Evolutionary conservation across 23 red algal species (phyloP), one percentile per base, ranked within the genome.

Genomic region (Gracilaria domingensis): DNA sequence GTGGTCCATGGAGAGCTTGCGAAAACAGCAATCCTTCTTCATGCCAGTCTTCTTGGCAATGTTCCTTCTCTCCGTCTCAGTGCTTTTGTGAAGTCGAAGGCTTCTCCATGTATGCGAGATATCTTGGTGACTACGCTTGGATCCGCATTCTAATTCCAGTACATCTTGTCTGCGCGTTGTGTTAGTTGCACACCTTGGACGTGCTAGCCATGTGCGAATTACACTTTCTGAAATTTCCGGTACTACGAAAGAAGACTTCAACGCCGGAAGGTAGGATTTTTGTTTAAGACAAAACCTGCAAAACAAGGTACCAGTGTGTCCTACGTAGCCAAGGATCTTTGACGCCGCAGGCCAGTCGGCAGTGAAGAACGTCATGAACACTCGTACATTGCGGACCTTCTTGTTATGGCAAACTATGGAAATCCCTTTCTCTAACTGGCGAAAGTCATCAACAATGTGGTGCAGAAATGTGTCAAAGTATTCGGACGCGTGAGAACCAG

Each of bases 321-420:
- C 76, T 23, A 59, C 13, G 23, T 58, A 80, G 8, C 76, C 76
- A 33, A 80, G 39, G 8, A 80, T 35, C 39, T 80, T 80, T 24
- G 42, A 80, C 4, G 49, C 76, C 0, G 76, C 76, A 58, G 76
- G 76, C 76, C 76, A 80, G 48, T 80, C 76, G 4, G 42, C 47
- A 2, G 76, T 58, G 32, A 80, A 54, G 21, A 23, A 73, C 14
- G 28, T 44, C 35, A 73, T 12, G 35, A 42, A 42, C 44, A n/a
- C 67, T 40, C 21, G 8, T 48, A 80, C 5, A 29, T 8, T 55
- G 12, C 76, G 20, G 2, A 58, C 76, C 29, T 80, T 80, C 23
- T 37, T 25, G n/a, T 80, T 49, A 37, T 80, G 39, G 18, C 76
- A 80, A 25, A 54, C 48, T 32, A 37, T 21, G 20, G 25, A 37